These are phyloP conservation scores for Borealophlyctis nickersoniae DNA, from an alignment of 192 early-diverging fungal species.

Conservation along the genomic window DNA sequence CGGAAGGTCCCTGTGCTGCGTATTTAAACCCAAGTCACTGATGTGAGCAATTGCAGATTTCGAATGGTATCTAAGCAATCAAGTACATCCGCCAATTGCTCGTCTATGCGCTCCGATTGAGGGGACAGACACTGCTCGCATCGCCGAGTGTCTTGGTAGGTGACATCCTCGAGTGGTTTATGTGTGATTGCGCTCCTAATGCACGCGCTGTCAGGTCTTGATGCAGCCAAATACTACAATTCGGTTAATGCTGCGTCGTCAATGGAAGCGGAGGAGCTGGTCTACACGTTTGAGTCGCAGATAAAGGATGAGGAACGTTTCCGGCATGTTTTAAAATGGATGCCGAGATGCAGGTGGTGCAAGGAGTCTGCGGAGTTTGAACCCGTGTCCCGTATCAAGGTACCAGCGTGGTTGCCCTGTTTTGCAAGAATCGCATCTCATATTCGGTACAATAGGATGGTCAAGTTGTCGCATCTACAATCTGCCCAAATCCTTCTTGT, in stretches of 20 bases:
- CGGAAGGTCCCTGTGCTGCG: background rate
- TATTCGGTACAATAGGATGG: background rate
- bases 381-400: conserved; percentile 21
- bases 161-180: background rate
- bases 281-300: conserved; percentile 75
- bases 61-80: conserved; percentile 92
- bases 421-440: background rate
- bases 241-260: conserved; percentile 2
- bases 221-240: conserved; percentile 55
- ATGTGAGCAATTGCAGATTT: too few relatives aligned
- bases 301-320: conserved; percentile 73
- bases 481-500: conserved; percentile 58
- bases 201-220: conserved; percentile 46
- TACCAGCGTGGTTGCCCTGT: background rate
- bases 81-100: conserved; percentile 83
- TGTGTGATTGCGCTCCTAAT: conserved; percentile 9
- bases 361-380: conserved; percentile 43
- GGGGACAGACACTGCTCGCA: conserved; percentile 69
- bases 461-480: conserved; percentile 1
- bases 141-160: conserved; percentile 81
- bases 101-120: conserved; percentile 83
- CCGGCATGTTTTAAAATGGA: conserved; percentile 66
- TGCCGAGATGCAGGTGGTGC: conserved; percentile 62
- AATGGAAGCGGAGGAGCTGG: conserved; percentile 49
- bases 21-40: background rate